phyloP scores from a whole-genome alignment of 352 stramenopile species.

The Phytophthora lateralis region DNA sequence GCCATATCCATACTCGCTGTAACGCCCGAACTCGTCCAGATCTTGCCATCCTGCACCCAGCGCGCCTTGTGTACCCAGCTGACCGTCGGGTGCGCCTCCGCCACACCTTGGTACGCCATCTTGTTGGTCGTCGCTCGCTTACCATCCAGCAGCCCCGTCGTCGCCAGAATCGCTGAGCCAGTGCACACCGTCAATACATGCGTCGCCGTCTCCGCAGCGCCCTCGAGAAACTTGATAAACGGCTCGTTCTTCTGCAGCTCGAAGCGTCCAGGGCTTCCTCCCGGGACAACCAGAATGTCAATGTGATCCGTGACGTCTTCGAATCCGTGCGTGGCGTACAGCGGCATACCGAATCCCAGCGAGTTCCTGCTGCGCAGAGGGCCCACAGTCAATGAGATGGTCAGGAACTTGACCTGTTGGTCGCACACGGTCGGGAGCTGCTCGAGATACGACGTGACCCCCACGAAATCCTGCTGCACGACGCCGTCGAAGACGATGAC shows the following conservation, averaged over 20 bases:
- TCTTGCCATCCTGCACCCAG: constrained; percentile 61
- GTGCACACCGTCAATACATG: constrained; percentile 66
- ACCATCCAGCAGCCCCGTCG: constrained; percentile 48
- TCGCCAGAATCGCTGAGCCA: constrained; percentile 48
- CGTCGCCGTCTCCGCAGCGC: constrained; percentile 30
- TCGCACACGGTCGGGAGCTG: constrained; percentile 47
- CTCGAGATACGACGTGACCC: constrained; percentile 62
- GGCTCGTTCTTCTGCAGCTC: constrained; percentile 40
- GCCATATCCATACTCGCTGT: constrained; percentile 72
- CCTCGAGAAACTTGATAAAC: constrained; percentile 50
- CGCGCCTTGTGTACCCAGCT: constrained; percentile 61
- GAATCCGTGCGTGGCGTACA: constrained; percentile 44
- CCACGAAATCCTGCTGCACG: constrained; percentile 68
- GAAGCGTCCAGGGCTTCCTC: constrained; percentile 31
- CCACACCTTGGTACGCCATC: constrained; percentile 46
- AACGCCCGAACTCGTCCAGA: constrained; percentile 68
- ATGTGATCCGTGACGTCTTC: constrained; percentile 32
- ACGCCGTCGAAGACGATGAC: constrained; percentile 67
- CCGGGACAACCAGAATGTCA: constrained; percentile 55
- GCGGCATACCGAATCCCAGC: constrained; percentile 39
- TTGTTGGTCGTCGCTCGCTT: constrained; percentile 73
- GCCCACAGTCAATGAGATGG: constrained; percentile 47
- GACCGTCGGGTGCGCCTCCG: constrained; percentile 35
- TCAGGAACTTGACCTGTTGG: constrained; percentile 54
- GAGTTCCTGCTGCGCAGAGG: constrained; percentile 40